Conservation (phyloP, 352 stramenopile species). For the Hyaloperonospora brassicae region DNA sequence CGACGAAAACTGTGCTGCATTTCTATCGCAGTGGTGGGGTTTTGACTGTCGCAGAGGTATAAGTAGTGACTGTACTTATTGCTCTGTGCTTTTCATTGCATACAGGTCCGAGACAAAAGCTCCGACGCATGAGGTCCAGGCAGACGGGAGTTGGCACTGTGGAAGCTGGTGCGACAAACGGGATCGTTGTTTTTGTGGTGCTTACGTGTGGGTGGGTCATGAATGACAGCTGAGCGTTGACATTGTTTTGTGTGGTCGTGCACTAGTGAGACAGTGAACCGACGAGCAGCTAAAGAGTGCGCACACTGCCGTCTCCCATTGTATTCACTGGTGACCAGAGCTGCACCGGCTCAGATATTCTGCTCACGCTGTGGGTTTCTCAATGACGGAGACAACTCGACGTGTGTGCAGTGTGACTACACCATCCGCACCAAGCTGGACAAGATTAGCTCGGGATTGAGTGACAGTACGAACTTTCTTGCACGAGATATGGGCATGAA, state of each 20-base stretch:
- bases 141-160: conserved; percentile 65
- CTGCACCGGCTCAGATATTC: conserved; percentile 66
- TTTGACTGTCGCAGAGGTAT: neutral
- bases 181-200: neutral
- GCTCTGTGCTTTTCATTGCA: neutral
- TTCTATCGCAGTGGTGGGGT: too few species aligned
- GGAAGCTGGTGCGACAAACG: conserved; percentile 44
- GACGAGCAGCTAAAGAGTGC: conserved; percentile 55
- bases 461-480: conserved; percentile 73
- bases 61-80: conserved; percentile 1
- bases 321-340: conserved; percentile 57
- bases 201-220: too few species aligned
- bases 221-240: neutral
- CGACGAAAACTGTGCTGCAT: neutral
- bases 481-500: conserved; percentile 77
- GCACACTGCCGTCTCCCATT: conserved; percentile 49
- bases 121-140: conserved; percentile 60
- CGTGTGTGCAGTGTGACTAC: conserved; percentile 69
- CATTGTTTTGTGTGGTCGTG: conserved; percentile 1
- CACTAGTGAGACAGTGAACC: conserved; percentile 42
- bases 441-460: conserved; percentile 62
- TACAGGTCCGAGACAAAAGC: conserved; percentile 48
- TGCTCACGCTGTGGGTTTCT: conserved; percentile 67
- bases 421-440: conserved; percentile 68
- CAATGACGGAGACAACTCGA: conserved; percentile 57